These are phyloP conservation scores for Penicillium griseofulvum DNA, from an alignment of 2,329 filamentous ascomycete species.

Conservation along the genomic window DNA sequence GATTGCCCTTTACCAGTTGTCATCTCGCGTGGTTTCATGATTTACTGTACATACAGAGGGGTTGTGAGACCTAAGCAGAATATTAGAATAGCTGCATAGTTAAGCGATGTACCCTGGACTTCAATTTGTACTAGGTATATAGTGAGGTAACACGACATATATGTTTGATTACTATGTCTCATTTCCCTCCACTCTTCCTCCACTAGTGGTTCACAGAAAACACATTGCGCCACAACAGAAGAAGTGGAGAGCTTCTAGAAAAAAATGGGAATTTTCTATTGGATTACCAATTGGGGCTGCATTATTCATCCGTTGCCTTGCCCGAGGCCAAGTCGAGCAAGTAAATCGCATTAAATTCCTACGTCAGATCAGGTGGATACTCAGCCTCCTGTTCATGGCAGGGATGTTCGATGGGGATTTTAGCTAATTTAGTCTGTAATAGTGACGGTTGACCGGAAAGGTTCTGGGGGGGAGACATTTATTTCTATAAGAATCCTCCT, in stretches of 20 bases:
- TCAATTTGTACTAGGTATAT: background rate
- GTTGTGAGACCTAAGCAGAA: conserved; percentile 12
- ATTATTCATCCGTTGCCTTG: conserved; percentile 16
- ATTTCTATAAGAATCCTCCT: conserved; percentile 10
- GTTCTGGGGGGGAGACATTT: background rate
- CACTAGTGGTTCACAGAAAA: conserved; percentile 16
- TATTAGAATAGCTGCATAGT: background rate
- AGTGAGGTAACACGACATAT: background rate
- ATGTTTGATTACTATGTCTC: conserved; percentile 8
- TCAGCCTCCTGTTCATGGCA: conserved; percentile 32
- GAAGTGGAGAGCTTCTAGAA: conserved; percentile 28
- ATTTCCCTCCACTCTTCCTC: background rate
- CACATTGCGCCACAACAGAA: conserved; percentile 6
- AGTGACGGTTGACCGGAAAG: conserved; percentile 10
- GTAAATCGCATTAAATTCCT: conserved; percentile 22
- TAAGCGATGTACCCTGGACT: background rate
- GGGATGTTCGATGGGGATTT: conserved; percentile 22
- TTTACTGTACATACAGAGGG: conserved; percentile 9
- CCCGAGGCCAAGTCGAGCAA: conserved; percentile 1
- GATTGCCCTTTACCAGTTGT: conserved; percentile 26
- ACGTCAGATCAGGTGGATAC: conserved; percentile 30
- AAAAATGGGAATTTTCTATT: conserved; percentile 22
- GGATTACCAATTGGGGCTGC: conserved; percentile 22
- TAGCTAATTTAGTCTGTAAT: conserved; percentile 16
- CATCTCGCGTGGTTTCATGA: conserved; percentile 27